These are phyloP conservation scores for Clonostachys byssicola DNA, from an alignment of 2,329 filamentous ascomycete species.

Conservation along the genomic window DNA sequence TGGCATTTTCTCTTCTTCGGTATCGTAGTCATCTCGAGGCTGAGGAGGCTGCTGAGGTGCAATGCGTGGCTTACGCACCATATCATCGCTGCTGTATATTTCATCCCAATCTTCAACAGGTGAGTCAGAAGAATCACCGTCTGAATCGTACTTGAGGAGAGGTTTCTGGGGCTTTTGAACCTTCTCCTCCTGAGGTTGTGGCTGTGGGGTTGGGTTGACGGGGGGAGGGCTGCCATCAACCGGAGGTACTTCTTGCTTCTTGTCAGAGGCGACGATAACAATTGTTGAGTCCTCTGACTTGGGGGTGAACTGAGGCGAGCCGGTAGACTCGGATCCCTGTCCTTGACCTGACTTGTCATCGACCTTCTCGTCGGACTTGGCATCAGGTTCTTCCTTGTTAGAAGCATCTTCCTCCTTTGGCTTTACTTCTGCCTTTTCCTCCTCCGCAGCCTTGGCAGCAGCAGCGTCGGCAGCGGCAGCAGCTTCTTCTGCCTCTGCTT, in stretches of 20 bases:
- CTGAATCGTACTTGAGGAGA: slow-evolving; percentile 32
- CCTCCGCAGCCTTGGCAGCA: slow-evolving; percentile 6
- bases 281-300: slow-evolving; percentile 19
- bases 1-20: slow-evolving; percentile 51
- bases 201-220: slow-evolving; percentile 1
- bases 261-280: slow-evolving; percentile 8
- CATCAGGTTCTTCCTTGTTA: slow-evolving; percentile 2
- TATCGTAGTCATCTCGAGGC: slow-evolving; percentile 36
- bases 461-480: slow-evolving; percentile 21
- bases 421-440: slow-evolving; percentile 4
- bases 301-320: slow-evolving; percentile 22
- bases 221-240: slow-evolving; percentile 15
- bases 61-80: slow-evolving; percentile 44
- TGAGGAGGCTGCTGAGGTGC: slow-evolving; percentile 25
- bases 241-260: slow-evolving; percentile 27
- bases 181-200: slow-evolving; percentile 6
- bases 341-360: neutral
- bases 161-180: slow-evolving; percentile 10
- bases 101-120: slow-evolving; percentile 57
- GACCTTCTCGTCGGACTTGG: slow-evolving; percentile 5
- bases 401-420: slow-evolving; percentile 5
- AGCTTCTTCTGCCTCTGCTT: slow-evolving; percentile 16
- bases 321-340: slow-evolving; percentile 16
- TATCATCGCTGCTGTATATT: slow-evolving; percentile 55
- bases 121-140: slow-evolving; percentile 54